Conservation (phyloP, 225 moss, liverwort and hornwort species). For the Rhytidiadelphus loreus region DNA sequence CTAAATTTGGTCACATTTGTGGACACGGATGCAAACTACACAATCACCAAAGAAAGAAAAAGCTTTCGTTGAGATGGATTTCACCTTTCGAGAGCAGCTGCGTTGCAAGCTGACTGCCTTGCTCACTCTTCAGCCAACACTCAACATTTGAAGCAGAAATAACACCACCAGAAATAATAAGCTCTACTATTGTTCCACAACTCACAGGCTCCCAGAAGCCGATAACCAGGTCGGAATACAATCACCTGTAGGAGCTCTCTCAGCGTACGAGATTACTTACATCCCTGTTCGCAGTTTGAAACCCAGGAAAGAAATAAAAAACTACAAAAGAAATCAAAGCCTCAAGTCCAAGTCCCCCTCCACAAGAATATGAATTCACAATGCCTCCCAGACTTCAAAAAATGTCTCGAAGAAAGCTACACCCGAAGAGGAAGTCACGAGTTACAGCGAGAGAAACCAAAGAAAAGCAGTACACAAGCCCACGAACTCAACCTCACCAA, state of each 20-base stretch:
- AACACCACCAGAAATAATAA: not conserved
- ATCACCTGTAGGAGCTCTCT: not conserved
- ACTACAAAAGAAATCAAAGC: not conserved
- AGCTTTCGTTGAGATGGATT: not conserved
- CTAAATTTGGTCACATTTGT: not conserved
- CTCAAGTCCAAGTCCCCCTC: not conserved
- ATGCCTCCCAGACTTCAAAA: not conserved
- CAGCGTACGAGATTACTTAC: not conserved
- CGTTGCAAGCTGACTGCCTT: not conserved
- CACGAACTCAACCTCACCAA: not conserved
- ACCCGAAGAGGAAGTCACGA: not conserved
- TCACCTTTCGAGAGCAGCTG: not conserved
- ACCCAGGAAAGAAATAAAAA: not conserved
- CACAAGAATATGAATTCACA: not conserved
- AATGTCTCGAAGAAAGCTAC: not conserved
- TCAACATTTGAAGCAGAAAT: not conserved
- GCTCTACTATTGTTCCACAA: not conserved
- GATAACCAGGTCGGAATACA: not conserved
- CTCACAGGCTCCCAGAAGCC: not conserved
- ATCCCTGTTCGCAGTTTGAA: not conserved
- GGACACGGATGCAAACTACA: not conserved
- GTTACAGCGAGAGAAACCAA: not conserved
- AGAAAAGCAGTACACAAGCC: not conserved
- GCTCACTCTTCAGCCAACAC: not conserved
- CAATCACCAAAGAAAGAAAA: not conserved